Conservation (phyloP, 805 yeast species). For the Myxozyma geophila region DNA sequence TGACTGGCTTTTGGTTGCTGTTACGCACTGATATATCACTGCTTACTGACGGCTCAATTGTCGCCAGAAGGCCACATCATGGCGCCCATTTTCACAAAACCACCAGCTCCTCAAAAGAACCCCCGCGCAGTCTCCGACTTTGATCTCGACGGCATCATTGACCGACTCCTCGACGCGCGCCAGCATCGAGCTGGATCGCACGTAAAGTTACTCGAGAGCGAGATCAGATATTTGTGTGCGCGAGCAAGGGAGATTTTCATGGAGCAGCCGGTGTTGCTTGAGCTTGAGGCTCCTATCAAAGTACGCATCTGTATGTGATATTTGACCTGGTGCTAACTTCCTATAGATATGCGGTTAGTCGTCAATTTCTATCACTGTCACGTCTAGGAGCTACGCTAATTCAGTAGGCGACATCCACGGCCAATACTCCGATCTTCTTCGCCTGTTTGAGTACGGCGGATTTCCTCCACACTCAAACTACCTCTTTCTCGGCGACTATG, state of each 20-base stretch:
- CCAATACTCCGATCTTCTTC: slow-evolving; percentile 91
- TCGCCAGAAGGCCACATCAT: neutral
- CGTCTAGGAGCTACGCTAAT: too few species aligned
- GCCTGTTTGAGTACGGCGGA: slow-evolving; percentile 97
- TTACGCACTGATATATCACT: neutral
- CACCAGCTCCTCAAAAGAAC: neutral
- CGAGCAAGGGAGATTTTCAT: slow-evolving; percentile 97
- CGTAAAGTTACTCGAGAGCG: slow-evolving; percentile 89
- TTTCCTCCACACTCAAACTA: slow-evolving; percentile 99
- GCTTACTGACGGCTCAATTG: neutral
- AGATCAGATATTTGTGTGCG: slow-evolving; percentile 92
- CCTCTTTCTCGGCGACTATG: slow-evolving; percentile 94
- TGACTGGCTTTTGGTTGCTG: neutral
- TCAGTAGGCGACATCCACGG: slow-evolving; percentile 91
- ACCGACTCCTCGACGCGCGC: slow-evolving; percentile 93
- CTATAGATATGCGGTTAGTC: slow-evolving; percentile 28
- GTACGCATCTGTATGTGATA: slow-evolving; percentile 49
- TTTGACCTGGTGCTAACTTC: neutral
- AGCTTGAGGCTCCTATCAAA: slow-evolving; percentile 96
- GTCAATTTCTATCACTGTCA: neutral
- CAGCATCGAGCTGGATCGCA: slow-evolving; percentile 98
- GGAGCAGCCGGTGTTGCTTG: slow-evolving; percentile 93
- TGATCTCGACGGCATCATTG: slow-evolving; percentile 95
- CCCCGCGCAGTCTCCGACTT: slow-evolving; percentile 58
- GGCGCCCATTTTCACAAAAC: neutral